Evolutionary conservation across 2,329 filamentous ascomycete genomes (phyloP), one percentile per base, ranked within the genome.

Genomic region (Sarocladiaceae sp.): DNA sequence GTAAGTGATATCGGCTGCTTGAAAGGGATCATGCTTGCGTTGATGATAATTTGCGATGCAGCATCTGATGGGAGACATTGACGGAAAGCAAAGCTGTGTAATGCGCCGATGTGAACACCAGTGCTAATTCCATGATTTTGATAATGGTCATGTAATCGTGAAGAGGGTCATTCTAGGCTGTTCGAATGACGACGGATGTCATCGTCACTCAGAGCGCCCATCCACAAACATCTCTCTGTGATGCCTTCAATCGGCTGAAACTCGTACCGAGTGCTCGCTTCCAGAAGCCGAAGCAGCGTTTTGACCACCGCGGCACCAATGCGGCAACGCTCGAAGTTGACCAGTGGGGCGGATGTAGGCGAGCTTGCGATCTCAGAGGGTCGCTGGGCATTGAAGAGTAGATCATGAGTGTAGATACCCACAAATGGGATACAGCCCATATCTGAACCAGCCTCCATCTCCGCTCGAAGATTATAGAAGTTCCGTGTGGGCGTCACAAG

Each of bases 321-420:
- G 48, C 88, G 83, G 54, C 85, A 88, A 47, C 85, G 76, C 66
- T 91, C 86, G 65, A 93, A 93, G 61, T 93, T 93, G 54, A 93
- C 77, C 34, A 93, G 69, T 12, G 82, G 81, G 48, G 85, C 76
- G 4, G 78, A 78, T 0, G 70, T 76, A 16, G 80, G 80, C 3
- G 79, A 84, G 53, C 75, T 78, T 2, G 81, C 80, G 52, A 90
- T 82, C 59, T 86, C 82, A 2, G 83, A 81, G 2, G 87, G 84
- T 50, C 88, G 79, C 59, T 91, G 85, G 1, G 83, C 80, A 55
- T 90, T 91, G 69, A 86, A 88, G 34, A 90, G 78, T 32, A 93
- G 70, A 58, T 93, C 87, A 56, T 90, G 86, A 2, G 85, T 91
- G 61, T 93, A 93, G 45, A 83, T 82, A 47, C 82, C 87, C 39